Percentiles rank a stretch among this genome's conserved stretches.
Conservation (phyloP, 1,284 basidiomycete genomes). For the Sporisorium iseilematis-ciliati region DNA sequence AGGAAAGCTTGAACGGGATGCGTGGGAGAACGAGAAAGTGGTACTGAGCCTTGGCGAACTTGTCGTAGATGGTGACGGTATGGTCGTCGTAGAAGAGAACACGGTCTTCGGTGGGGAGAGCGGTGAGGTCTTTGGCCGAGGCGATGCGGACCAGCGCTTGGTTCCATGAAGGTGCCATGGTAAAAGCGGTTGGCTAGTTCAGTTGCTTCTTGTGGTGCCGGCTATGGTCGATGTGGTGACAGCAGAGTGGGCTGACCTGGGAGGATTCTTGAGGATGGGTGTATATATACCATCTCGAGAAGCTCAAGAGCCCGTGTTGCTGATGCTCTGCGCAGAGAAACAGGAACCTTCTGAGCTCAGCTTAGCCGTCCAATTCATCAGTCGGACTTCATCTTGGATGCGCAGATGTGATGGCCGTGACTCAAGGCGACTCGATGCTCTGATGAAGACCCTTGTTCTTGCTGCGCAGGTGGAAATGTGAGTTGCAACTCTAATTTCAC, state of each 20-base stretch:
- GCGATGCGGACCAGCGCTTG: conserved; percentile 42
- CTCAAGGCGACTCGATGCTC: no score
- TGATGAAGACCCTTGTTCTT: no score
- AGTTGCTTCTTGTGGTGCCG: background rate
- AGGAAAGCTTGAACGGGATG: conserved; percentile 37
- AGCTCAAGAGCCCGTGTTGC: background rate
- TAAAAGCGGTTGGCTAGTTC: background rate
- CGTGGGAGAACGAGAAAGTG: conserved; percentile 57
- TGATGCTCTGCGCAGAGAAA: no score
- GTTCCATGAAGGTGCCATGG: conserved; percentile 30
- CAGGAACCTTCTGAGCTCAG: no score
- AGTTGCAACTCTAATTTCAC: no score
- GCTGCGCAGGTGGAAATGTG: no score
- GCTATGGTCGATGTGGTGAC: background rate
- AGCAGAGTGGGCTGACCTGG: background rate
- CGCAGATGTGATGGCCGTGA: no score
- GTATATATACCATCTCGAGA: conserved; percentile 5
- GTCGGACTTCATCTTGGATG: no score
- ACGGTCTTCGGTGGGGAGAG: conserved; percentile 70
- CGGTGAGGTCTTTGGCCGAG: conserved; percentile 25
- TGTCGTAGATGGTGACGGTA: conserved; percentile 84
- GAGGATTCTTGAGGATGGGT: background rate
- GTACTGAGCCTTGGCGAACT: conserved; percentile 77
- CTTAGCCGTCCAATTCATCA: no score
- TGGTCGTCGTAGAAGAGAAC: conserved; percentile 76